Conservation (phyloP, 2,329 filamentous ascomycete genomes). For the Penicillium concentricum region DNA sequence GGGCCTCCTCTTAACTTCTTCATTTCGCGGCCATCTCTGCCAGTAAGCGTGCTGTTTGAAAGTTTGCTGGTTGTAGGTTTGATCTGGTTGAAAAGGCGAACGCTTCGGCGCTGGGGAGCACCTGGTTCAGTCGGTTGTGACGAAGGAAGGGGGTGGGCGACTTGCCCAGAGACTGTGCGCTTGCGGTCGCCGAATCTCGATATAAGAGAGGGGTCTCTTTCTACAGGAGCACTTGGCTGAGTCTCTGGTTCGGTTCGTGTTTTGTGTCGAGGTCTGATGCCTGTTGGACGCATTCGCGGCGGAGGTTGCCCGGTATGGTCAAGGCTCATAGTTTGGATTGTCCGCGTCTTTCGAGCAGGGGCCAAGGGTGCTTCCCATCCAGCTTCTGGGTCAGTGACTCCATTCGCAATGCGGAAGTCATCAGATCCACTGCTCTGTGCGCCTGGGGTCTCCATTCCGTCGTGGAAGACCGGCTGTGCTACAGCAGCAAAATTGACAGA, state of each 20-base stretch:
- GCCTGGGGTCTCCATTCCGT: slow-evolving; percentile 65
- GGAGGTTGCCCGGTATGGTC: slow-evolving; percentile 56
- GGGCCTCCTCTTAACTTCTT: slow-evolving; percentile 79
- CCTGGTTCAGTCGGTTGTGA: slow-evolving; percentile 61
- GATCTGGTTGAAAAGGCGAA: slow-evolving; percentile 69
- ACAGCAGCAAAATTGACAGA: slow-evolving; percentile 43
- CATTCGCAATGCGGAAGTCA: slow-evolving; percentile 38
- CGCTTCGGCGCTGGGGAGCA: slow-evolving; percentile 67
- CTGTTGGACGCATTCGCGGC: slow-evolving; percentile 62
- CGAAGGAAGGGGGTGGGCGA: slow-evolving; percentile 50
- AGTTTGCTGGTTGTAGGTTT: slow-evolving; percentile 64
- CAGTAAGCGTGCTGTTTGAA: slow-evolving; percentile 59
- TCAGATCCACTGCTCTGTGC: slow-evolving; percentile 47
- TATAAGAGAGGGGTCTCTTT: slow-evolving; percentile 33
- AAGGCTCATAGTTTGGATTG: slow-evolving; percentile 53
- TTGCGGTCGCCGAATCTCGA: slow-evolving; percentile 65
- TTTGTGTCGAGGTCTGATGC: slow-evolving; percentile 43
- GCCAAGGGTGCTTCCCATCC: slow-evolving; percentile 46
- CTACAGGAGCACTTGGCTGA: slow-evolving; percentile 31
- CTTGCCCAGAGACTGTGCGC: slow-evolving; percentile 85
- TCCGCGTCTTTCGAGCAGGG: slow-evolving; percentile 52
- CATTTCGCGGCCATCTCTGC: slow-evolving; percentile 67
- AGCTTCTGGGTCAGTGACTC: slow-evolving; percentile 29
- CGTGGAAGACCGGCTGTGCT: slow-evolving; percentile 41
- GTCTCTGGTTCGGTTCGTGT: slow-evolving; percentile 42